Base-by-base conservation (phyloP, 139 green algal species). In the Chlorella sp. region DNA sequence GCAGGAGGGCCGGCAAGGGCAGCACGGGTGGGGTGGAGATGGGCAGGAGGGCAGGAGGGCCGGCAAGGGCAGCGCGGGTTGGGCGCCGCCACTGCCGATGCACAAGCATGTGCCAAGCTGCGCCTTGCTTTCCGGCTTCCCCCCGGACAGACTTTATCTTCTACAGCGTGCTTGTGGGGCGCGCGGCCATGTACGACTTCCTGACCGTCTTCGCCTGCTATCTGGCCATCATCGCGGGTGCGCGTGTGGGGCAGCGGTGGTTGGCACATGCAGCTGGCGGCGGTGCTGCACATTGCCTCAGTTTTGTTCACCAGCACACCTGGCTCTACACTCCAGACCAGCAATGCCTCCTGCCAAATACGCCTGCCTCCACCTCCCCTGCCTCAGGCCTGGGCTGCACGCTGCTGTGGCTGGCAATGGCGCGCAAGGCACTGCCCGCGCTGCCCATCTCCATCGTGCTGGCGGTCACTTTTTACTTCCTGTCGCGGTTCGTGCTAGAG, bases 171-270 rank as follows among this genome's bases (percentile, higher is more conserved):
- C 90, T 99, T 28, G 95, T 98, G n/a, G 95, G 95, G 0, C 89
- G 97, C 3, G 97, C 97, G 12, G 95, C 96, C 11, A 98, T 98
- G 94, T 98, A 98, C 84, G 97, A 99, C 87, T 93, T 95, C 86
- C 95, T 99, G 85, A 98, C 96, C 23, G 96, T 96, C 20, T 87
- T 93, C 80, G 86, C 82, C 18, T 93, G 91, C 36, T 98, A 94
- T 84, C 69, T 96, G 18, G 93, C 92, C 36, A 94, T 98, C 68
- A 87, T 97, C 5, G 87, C 89, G 18, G 94, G 93, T 57, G 71
- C 15, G 51, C 9, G 65, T n/a, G 3, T 67, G 21, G 60, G 60
- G 60, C 21, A 1, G n/a, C n/a, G n/a, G n/a, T n/a, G n/a, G n/a
- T n/a, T n/a, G n/a, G n/a, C n/a, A 16, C n/a, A 51, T 51, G 44